These are phyloP conservation scores for Lodderomyces pseudojiufengensis DNA, from an alignment of 1,139 yeast genomes.

Conservation along the genomic window DNA sequence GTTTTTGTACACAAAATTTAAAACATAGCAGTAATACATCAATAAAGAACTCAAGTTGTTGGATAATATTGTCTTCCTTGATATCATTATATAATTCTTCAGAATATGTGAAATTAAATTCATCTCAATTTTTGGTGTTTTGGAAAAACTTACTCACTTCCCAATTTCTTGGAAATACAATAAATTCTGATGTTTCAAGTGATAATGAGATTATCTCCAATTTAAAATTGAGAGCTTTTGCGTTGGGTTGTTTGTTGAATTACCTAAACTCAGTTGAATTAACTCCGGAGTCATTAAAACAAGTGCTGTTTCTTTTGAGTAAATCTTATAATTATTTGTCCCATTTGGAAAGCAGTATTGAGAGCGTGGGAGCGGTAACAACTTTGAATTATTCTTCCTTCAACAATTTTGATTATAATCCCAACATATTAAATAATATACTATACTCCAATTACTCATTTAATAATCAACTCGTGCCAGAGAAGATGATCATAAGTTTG, in stretches of 20 bases:
- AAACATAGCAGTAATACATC: slow-evolving; percentile 31
- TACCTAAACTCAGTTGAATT: slow-evolving; percentile 38
- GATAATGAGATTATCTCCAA: slow-evolving; percentile 31
- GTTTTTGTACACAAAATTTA: slow-evolving; percentile 47
- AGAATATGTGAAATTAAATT: slow-evolving; percentile 62
- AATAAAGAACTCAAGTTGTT: slow-evolving; percentile 38
- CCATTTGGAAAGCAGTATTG: slow-evolving; percentile 38
- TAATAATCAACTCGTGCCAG: slow-evolving; percentile 22
- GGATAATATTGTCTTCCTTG: slow-evolving; percentile 76
- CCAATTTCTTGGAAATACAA: slow-evolving; percentile 34
- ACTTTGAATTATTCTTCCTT: slow-evolving; percentile 26
- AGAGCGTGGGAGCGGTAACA: slow-evolving; percentile 33
- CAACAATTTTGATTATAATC: slow-evolving; percentile 30
- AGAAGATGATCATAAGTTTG: slow-evolving; percentile 29
- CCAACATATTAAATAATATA: slow-evolving; percentile 29
- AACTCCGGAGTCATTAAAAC: slow-evolving; percentile 43
- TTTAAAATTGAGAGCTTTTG: slow-evolving; percentile 36
- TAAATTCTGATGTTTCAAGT: slow-evolving; percentile 19
- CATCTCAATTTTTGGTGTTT: slow-evolving; percentile 69
- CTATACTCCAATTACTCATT: slow-evolving; percentile 26
- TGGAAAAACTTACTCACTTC: slow-evolving; percentile 81
- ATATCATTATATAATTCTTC: slow-evolving; percentile 63
- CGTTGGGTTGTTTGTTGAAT: slow-evolving; percentile 41
- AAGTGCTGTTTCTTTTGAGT: slow-evolving; percentile 39
- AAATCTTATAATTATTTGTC: slow-evolving; percentile 43